These are phyloP conservation scores for Neofusicoccum ribis DNA, from an alignment of 2,329 filamentous ascomycete species.

Conservation along the genomic window DNA sequence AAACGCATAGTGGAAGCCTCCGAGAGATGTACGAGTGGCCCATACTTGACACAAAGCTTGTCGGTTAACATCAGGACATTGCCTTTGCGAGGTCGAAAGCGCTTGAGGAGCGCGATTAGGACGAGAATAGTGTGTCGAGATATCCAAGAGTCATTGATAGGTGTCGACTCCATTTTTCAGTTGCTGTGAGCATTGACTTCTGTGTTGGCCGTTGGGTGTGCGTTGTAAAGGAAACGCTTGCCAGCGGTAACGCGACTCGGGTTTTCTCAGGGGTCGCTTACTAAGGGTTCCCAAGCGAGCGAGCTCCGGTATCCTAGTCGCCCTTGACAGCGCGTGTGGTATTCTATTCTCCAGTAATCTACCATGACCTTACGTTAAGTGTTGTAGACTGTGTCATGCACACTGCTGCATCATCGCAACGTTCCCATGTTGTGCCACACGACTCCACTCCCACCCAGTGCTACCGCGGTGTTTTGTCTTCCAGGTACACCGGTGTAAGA, in stretches of 20 bases:
- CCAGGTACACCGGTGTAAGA: too few species aligned
- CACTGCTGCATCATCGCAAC: too few species aligned
- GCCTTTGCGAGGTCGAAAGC: background rate
- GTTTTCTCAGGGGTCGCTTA: background rate
- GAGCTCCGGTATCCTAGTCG: too few species aligned
- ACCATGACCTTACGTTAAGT: too few species aligned
- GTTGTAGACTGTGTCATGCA: too few species aligned
- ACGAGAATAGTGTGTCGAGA: background rate
- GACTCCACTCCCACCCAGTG: too few species aligned
- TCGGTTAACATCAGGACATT: slow-evolving; percentile 3
- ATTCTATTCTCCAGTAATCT: too few species aligned
- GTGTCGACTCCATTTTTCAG: background rate
- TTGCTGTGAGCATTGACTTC: too few species aligned
- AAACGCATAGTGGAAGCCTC: slow-evolving; percentile 46
- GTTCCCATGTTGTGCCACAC: too few species aligned
- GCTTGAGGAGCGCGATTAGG: background rate
- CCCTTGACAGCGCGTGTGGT: too few species aligned
- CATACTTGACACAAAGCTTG: slow-evolving; percentile 35
- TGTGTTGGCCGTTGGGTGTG: background rate
- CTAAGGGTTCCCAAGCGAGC: background rate
- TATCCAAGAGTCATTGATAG: background rate
- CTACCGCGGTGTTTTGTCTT: too few species aligned
- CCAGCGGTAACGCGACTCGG: background rate
- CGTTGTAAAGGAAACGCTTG: background rate
- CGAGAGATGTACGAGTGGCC: slow-evolving; percentile 32